phyloP scores from a whole-genome alignment of 257 asterid species.

The Solanum virginianum region DNA sequence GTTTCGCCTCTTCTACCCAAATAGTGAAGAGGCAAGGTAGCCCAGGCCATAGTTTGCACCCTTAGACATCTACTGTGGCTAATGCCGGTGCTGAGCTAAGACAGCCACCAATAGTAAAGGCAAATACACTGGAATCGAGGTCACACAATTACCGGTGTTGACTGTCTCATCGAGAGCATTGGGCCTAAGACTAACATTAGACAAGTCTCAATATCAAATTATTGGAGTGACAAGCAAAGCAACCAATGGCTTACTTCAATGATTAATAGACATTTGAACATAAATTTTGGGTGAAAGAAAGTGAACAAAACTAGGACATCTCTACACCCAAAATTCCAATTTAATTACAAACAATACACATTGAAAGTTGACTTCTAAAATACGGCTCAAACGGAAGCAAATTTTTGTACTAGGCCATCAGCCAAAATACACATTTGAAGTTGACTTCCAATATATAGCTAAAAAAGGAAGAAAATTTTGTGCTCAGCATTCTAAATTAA shows the following conservation, averaged over 20 bases:
- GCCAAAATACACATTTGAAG: neutral
- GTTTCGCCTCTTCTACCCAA: neutral
- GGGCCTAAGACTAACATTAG: neutral
- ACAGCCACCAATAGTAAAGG: neutral
- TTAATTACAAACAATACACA: too few species aligned
- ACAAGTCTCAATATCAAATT: neutral
- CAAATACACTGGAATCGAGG: neutral
- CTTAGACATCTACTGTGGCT: neutral
- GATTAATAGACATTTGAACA: neutral
- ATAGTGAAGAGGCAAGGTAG: neutral
- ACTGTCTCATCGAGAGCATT: neutral
- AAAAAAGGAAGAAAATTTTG: neutral
- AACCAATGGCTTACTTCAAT: neutral
- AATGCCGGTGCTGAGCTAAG: neutral
- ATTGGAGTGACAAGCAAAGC: neutral
- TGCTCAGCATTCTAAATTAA: neutral
- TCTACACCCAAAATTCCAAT: neutral
- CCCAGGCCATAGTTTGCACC: neutral
- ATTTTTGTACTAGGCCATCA: neutral
- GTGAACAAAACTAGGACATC: neutral
- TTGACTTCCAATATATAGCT: neutral
- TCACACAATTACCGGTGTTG: neutral
- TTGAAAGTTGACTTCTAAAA: too few species aligned
- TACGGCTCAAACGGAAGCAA: too few species aligned
- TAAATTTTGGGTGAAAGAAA: neutral